Evolutionary conservation across 371 early-diverging fungal species (phyloP).

Genomic region (Funneliformis caledonium): DNA sequence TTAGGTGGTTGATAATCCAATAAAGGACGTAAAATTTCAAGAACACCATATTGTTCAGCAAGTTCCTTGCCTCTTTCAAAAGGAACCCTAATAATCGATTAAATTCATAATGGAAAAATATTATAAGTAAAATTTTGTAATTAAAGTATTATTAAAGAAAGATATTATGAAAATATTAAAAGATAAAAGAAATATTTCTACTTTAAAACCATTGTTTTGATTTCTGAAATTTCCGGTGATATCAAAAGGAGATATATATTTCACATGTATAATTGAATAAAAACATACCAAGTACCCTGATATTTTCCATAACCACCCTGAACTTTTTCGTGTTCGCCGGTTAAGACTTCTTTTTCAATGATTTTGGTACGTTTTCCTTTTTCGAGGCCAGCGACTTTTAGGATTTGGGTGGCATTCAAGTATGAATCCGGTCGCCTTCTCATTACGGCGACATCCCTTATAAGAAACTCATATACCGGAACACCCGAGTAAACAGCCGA

Average conservation of each 20-base stretch:
- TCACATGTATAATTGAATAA: not conserved
- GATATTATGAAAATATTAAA: not conserved
- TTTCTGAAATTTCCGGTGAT: not conserved
- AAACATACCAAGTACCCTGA: conserved; percentile 89
- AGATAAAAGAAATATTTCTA: not conserved
- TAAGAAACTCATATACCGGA: conserved; percentile 85
- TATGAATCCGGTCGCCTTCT: conserved; percentile 85
- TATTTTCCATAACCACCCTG: conserved; percentile 98
- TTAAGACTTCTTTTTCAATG: conserved; percentile 85
- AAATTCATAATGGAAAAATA: not conserved
- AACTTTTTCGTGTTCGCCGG: conserved; percentile 91
- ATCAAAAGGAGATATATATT: not conserved
- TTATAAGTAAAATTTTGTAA: not conserved
- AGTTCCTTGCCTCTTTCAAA: conserved; percentile 74
- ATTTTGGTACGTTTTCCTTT: conserved; percentile 92
- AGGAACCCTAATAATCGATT: conserved; percentile 70
- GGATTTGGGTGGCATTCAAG: conserved; percentile 95
- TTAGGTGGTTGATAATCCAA: conserved; percentile 66
- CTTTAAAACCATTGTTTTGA: too few relatives aligned
- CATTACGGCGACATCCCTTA: conserved; percentile 88
- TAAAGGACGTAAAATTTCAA: conserved; percentile 60
- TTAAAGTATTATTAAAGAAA: not conserved
- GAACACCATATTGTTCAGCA: conserved; percentile 73
- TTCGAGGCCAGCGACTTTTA: conserved; percentile 95
- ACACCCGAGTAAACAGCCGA: conserved; percentile 83